Evolutionary conservation across 2,329 filamentous ascomycete genomes (phyloP).

Genomic region (Pestalotiopsis fici): DNA sequence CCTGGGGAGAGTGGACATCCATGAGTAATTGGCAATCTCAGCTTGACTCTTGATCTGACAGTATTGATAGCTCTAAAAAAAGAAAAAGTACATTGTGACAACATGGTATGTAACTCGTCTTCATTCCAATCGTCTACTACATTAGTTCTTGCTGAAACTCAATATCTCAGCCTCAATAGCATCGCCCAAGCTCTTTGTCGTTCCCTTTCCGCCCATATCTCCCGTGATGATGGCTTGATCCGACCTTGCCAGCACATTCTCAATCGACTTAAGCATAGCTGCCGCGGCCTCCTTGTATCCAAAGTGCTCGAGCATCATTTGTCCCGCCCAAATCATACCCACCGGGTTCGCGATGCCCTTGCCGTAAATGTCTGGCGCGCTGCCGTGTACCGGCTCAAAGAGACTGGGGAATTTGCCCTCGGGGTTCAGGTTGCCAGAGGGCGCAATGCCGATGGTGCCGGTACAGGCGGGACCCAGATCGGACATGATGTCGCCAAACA

Average conservation of each 20-base stretch:
- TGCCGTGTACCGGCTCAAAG: constrained; percentile 66
- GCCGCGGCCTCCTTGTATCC: constrained; percentile 59
- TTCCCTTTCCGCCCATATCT: constrained; percentile 60
- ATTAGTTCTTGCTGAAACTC: background rate
- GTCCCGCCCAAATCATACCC: constrained; percentile 69
- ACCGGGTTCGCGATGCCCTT: constrained; percentile 65
- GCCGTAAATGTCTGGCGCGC: constrained; percentile 65
- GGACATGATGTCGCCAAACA: constrained; percentile 63
- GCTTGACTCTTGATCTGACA: no score
- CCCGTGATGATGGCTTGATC: constrained; percentile 54
- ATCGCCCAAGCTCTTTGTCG: constrained; percentile 59
- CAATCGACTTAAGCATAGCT: constrained; percentile 29
- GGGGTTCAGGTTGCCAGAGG: constrained; percentile 64
- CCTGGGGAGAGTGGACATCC: no score
- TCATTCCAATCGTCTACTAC: no score
- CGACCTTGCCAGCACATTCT: constrained; percentile 35
- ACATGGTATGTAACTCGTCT: no score
- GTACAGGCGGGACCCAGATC: constrained; percentile 66
- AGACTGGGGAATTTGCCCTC: constrained; percentile 60
- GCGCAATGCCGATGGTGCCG: constrained; percentile 67
- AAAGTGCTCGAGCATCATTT: constrained; percentile 69
- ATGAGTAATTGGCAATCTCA: no score
- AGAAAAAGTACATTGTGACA: no score
- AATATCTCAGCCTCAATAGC: constrained; percentile 39
- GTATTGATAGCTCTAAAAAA: no score